Evolutionary conservation across 1,139 yeast genomes (phyloP), one percentile per base, ranked within the genome.

Genomic region (Geotrichum armillariae): DNA sequence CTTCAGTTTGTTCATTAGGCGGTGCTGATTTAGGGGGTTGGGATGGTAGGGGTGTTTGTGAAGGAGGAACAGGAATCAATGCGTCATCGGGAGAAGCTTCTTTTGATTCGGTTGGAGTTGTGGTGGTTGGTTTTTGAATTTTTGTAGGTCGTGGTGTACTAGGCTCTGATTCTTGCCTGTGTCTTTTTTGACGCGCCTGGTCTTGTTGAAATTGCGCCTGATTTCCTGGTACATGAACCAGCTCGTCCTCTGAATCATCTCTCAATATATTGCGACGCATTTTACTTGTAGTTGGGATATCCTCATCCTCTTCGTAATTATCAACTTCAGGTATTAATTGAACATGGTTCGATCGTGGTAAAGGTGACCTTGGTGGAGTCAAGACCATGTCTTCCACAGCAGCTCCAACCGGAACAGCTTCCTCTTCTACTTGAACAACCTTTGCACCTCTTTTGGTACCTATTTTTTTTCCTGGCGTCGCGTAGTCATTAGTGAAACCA

Each of bases 151-250:
- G 34, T 14, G 34, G 12, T 8, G 16, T 8, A 31, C 6, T 31
- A 31, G 34, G 16, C 18, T 14, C 6, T 3, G 14, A 33, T 11
- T 11, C 18, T 9, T 17, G 36, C 3, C 18, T 33, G 3, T 14
- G 18, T 4, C 14, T 33, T 9, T 17, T 14, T 33, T 14, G 16
- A 2, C 36, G 14, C 17, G 36, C 18, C 16, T 37, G 43, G 25
- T 29, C 35, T 18, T 40, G 43, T 18, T 40, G 35, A 17, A 40
- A 29, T 20, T 40, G 43, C 4, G 43, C 43, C 20, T 40, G 43
- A 18, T 40, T 40, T 6, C 43, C 35, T 14, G 43, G 43, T 8
- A 40, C 22, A 18, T 40, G 17, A 9, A 9, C 18, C 11, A 9
- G 11, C 4, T 5, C 17, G 18, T 17, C 18, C 8, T 17, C 18